Evolutionary conservation across 2,329 filamentous ascomycete genomes (phyloP).

Genomic region (Hymenoscyphus occultus): DNA sequence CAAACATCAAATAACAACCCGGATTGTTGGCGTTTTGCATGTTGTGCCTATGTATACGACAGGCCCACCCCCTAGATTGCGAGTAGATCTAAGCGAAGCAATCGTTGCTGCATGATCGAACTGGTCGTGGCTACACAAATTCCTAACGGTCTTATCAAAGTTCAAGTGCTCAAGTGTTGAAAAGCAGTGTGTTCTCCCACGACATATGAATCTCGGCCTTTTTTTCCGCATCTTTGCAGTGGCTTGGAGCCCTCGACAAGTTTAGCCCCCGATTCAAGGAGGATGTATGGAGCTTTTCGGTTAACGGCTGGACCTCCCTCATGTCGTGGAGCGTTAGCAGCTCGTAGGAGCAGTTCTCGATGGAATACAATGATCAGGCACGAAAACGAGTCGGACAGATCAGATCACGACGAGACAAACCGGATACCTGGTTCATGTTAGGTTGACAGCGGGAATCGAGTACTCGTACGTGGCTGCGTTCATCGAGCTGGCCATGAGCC

Average conservation of each 20-base stretch:
- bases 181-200: neutral
- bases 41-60: neutral
- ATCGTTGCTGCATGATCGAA: neutral
- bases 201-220: neutral
- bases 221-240: neutral
- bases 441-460: neutral
- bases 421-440: neutral
- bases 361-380: neutral
- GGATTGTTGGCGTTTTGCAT: conserved; percentile 2
- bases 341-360: neutral
- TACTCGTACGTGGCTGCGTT: neutral
- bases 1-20: conserved; percentile 1
- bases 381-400: neutral
- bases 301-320: neutral
- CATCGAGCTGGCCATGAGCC: neutral
- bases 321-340: neutral
- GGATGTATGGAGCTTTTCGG: neutral
- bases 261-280: neutral
- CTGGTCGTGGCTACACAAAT: neutral
- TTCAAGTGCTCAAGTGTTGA: neutral
- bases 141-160: neutral
- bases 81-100: neutral
- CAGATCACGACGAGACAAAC: neutral
- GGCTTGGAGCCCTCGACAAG: neutral
- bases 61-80: neutral